Base-by-base conservation (phyloP, 495 filamentous ascomycete genomes). In the Entonaema liquescens region DNA sequence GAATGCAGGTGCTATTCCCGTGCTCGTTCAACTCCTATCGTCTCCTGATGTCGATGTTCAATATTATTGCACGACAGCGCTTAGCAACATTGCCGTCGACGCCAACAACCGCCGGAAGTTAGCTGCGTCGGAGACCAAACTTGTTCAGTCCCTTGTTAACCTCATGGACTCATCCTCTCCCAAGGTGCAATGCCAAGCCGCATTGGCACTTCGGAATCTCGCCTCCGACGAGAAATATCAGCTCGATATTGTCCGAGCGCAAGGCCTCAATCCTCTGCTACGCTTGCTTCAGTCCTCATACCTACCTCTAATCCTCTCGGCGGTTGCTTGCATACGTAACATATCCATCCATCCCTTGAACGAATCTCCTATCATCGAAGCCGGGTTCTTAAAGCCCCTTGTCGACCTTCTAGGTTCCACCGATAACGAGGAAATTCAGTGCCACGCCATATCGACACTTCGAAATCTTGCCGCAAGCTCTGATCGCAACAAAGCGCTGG, bases 141-240 rank as follows among this genome's bases (percentile, higher is more conserved):
- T 99, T 25, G 93, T 98, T 2, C 93, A 97, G 76, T 96, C 92
- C 12, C 84, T 99, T 40, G 95, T 98, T 28, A 93, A 96, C 70
- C 85, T 99, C 21, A 98, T 98, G 93, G 94, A 98, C 74, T 97
- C 94, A 0, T 92, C 92, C 8, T 97, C 95, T 11, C 95, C 96
- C 19, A 98, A 98, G 78, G 95, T 99, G 11, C 95, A 99, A 78
- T 98, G 96, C 76, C 95, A 99, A 82, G 95, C 95, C 40, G 95
- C 96, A 19, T 82, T 99, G 23, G 95, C 95, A 29, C 88, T 99
- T 42, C 89, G 95, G 73, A 99, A 99, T 76, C 85, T 99, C 55
- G 95, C 95, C 7, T 98, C 96, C 33, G 95, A 99, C 76, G 95
- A 99, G 76, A 97, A 97, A 80, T 99, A 99, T 72, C 95, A 99